A percentile compares a stretch with the other conserved stretches of the same genome.
phyloP scores from a whole-genome alignment of 2,329 filamentous ascomycete species.

The Neofusicoccum sp. region DNA sequence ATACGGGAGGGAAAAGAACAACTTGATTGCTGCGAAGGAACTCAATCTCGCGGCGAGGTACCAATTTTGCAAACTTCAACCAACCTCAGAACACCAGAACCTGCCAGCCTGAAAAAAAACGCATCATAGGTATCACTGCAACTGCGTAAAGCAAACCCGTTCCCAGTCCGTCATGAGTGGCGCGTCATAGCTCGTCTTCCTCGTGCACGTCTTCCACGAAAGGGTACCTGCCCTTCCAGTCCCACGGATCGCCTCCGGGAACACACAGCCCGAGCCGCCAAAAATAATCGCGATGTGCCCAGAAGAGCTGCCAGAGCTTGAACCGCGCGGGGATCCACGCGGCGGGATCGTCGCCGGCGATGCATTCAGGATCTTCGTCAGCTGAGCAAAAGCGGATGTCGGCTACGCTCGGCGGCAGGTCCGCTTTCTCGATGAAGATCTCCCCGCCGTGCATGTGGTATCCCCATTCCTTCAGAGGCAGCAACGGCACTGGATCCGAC shows the following conservation, averaged over 20 bases:
- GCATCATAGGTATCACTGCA: background rate
- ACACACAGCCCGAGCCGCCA: conserved; percentile 89
- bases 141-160: background rate
- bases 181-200: conserved; percentile 6
- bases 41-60: background rate
- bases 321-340: conserved; percentile 52
- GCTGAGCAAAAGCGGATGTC: conserved; percentile 74
- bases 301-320: conserved; percentile 88
- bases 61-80: background rate
- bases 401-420: conserved; percentile 63
- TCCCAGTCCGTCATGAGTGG: background rate
- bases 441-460: conserved; percentile 84
- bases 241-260: conserved; percentile 69
- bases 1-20: background rate
- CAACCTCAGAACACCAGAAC: background rate
- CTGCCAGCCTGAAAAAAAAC: too few relatives aligned
- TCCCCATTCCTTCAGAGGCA: conserved; percentile 85
- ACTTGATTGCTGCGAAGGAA: background rate
- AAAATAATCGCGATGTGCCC: conserved; percentile 95
- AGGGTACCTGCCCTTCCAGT: conserved; percentile 58
- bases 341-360: conserved; percentile 49
- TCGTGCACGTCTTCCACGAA: conserved; percentile 23
- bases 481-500: conserved; percentile 82
- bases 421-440: conserved; percentile 73
- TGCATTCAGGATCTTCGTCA: conserved; percentile 69